These are phyloP conservation scores for Thyridium curvatum DNA, from an alignment of 2,329 filamentous ascomycete genomes.

Conservation along the genomic window DNA sequence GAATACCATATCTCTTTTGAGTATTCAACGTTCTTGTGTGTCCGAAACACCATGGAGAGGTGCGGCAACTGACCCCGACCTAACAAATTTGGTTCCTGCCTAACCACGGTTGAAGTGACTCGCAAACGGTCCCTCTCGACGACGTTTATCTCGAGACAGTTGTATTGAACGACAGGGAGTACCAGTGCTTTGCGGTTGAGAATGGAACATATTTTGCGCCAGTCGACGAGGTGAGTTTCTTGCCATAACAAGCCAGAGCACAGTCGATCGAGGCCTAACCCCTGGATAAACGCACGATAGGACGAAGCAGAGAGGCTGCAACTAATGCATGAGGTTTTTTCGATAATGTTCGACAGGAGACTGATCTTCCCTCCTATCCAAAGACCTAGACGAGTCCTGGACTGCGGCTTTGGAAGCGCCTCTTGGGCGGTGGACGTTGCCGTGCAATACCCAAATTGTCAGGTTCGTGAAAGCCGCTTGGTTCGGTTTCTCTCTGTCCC, in stretches of 20 bases:
- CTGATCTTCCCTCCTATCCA: slow-evolving; percentile 64
- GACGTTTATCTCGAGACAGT: slow-evolving; percentile 52
- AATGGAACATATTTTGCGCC: slow-evolving; percentile 62
- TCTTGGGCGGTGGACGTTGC: slow-evolving; percentile 67
- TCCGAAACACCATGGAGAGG: slow-evolving; percentile 1
- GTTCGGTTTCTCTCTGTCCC: no score
- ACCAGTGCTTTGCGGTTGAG: slow-evolving; percentile 60
- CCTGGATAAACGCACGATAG: slow-evolving; percentile 30
- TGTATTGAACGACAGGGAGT: slow-evolving; percentile 55
- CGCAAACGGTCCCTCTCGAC: slow-evolving; percentile 47
- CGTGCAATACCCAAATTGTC: slow-evolving; percentile 53
- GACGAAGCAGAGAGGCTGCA: slow-evolving; percentile 62
- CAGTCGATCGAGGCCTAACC: slow-evolving; percentile 3
- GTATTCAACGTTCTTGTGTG: no score
- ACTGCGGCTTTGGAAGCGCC: slow-evolving; percentile 67
- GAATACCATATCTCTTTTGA: no score
- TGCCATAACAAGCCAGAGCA: slow-evolving; percentile 7
- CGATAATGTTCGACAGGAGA: slow-evolving; percentile 57
- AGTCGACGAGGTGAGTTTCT: slow-evolving; percentile 59
- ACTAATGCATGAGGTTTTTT: slow-evolving; percentile 56
- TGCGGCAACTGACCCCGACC: not conserved
- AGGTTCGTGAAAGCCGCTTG: slow-evolving; percentile 38
- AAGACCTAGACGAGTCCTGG: slow-evolving; percentile 53
- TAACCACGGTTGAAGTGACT: slow-evolving; percentile 26
- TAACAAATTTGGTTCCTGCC: no score